Evolutionary conservation across 257 asterid species (phyloP), one percentile per base, ranked within the genome.

Genomic region (Rhazya stricta): DNA sequence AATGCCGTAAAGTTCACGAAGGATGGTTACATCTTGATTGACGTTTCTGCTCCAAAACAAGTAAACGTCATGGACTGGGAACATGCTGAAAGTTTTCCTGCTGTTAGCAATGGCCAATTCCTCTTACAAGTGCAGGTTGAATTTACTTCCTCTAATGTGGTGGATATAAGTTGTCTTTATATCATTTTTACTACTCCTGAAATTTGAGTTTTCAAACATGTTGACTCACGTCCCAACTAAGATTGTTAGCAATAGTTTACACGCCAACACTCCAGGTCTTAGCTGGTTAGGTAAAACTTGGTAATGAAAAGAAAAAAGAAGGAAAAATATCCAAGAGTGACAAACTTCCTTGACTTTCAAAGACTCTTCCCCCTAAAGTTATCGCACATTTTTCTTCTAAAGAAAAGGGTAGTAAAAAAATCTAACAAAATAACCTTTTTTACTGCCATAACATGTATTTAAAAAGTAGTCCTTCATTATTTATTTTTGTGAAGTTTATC

Each of bases 1-100:
- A 91, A 91, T 76, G 96, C 95, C 67, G 83, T 91, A 48, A 89
- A 89, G 86, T 91, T 89, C 86, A 87, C 94, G 5, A 87, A 84
- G 81, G 91, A 89, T 46, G 96, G 96, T 29, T 73, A 74, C 54
- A 79, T 89, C 18, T 73, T 85, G 32, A 80, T 89, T 30, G 91
- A 86, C 76, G 94, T 83, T 76, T 89, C 89, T 54, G 77, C 85
- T 75, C 88, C 90, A 6, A 85, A 83, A 73, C 88, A 92, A 11
- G 92, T 89, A 70, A 80, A 82, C 71, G 63, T 77, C 1, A 86
- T 85, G 80, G 89, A 85, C 72, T 80, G 85, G 87, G 81, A 69
- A 77, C 83, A 87, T 71, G 77, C 86, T 11, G 86, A 89, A 67
- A 73, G 53, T 66, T 76, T 58, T 77, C 84, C 91, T 29, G 72